Conservation (phyloP, 2,329 filamentous ascomycete species). For the Aureobasidium sp. region DNA sequence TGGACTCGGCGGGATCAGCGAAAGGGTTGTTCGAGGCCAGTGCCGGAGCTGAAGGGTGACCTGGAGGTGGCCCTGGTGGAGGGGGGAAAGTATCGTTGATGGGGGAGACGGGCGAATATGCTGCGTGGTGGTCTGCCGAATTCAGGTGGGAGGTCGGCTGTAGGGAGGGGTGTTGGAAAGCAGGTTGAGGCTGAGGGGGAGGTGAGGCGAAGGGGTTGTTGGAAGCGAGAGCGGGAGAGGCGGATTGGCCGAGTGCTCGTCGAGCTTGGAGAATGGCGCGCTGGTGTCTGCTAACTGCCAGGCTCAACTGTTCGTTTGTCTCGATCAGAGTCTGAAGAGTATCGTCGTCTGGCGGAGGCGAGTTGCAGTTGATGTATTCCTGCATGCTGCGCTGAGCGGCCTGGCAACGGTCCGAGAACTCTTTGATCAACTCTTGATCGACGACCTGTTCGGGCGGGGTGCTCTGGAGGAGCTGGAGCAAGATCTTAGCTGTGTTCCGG, state of each 20-base stretch:
- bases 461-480: constrained; percentile 85
- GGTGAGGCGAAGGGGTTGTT: background rate
- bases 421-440: constrained; percentile 77
- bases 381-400: constrained; percentile 75
- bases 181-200: background rate
- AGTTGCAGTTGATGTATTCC: constrained; percentile 69
- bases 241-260: constrained; percentile 29
- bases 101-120: constrained; percentile 3
- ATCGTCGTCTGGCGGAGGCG: constrained; percentile 79
- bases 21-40: background rate
- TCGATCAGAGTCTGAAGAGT: constrained; percentile 91
- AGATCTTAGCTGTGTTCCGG: constrained; percentile 76
- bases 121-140: background rate
- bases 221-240: constrained; percentile 16
- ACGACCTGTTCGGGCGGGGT: constrained; percentile 69
- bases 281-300: constrained; percentile 75
- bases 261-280: constrained; percentile 59
- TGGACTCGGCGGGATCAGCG: background rate
- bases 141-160: background rate
- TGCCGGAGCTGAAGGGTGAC: background rate
- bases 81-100: background rate
- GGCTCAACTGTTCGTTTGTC: constrained; percentile 82
- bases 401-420: constrained; percentile 82
- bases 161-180: background rate
- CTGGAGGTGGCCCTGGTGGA: constrained; percentile 8